phyloP scores from a whole-genome alignment of 2,329 filamentous ascomycete species.

The Ophiostoma ips region DNA sequence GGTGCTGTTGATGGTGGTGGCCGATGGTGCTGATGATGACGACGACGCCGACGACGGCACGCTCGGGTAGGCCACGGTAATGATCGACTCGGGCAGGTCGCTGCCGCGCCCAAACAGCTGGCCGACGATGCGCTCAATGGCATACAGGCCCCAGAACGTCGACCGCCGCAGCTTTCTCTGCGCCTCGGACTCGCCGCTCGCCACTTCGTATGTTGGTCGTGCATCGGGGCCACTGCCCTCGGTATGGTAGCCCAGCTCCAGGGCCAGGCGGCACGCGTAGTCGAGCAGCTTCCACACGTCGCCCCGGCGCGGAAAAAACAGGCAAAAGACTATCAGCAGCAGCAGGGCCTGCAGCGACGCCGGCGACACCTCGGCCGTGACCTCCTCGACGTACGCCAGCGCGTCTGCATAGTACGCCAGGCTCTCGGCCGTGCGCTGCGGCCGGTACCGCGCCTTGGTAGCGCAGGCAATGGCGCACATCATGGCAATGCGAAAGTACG shows the following conservation, averaged over 20 bases:
- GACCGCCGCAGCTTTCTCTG: slow-evolving; percentile 11
- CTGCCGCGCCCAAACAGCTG: slow-evolving; percentile 24
- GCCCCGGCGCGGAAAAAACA: slow-evolving; percentile 12
- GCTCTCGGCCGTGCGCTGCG: slow-evolving; percentile 10
- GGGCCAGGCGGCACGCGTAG: slow-evolving; percentile 13
- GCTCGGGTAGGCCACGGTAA: slow-evolving; percentile 22
- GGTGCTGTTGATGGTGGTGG: slow-evolving; percentile 9
- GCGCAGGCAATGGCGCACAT: slow-evolving; percentile 21
- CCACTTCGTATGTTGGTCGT: neutral
- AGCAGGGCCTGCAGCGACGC: slow-evolving; percentile 11
- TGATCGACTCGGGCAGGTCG: slow-evolving; percentile 24
- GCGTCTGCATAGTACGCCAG: slow-evolving; percentile 10
- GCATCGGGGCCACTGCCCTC: slow-evolving; percentile 11
- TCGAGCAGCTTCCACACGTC: slow-evolving; percentile 14
- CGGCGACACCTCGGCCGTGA: slow-evolving; percentile 11
- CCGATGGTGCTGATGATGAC: neutral
- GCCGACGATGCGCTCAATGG: slow-evolving; percentile 22
- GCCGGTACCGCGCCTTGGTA: slow-evolving; percentile 18
- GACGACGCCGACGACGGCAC: neutral
- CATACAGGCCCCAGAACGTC: slow-evolving; percentile 24
- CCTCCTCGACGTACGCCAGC: slow-evolving; percentile 11
- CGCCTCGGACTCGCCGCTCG: slow-evolving; percentile 2
- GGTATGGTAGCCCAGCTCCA: slow-evolving; percentile 22
- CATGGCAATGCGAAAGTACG: slow-evolving; percentile 21
- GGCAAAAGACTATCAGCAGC: slow-evolving; percentile 12